Conservation (phyloP, 139 green algal species). For the Closterium sp. region DNA sequence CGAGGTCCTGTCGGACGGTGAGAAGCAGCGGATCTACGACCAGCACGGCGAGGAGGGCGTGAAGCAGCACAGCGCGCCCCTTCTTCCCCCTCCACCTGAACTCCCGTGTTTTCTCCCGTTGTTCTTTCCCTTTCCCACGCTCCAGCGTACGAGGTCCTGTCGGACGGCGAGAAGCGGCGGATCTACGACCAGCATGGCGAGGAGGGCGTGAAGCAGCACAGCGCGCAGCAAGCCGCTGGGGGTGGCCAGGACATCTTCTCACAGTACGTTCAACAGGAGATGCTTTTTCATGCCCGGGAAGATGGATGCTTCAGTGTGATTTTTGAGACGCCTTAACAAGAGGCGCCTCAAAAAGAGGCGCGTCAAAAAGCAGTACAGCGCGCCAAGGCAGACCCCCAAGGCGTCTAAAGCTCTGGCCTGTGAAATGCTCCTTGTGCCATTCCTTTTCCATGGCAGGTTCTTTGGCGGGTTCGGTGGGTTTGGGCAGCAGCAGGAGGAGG, state of each 20-base stretch:
- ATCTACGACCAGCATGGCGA: conserved; percentile 98
- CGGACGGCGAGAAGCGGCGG: conserved; percentile 81
- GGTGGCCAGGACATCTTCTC: conserved; percentile 83
- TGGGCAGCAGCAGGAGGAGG: conserved; percentile 65
- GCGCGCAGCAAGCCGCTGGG: conserved; percentile 56
- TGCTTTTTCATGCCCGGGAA: neutral
- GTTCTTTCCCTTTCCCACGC: neutral
- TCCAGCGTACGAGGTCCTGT: conserved; percentile 94
- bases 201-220: conserved; percentile 93
- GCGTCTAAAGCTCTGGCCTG: too few relatives aligned
- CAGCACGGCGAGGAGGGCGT: conserved; percentile 94
- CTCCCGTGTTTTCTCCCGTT: too few relatives aligned
- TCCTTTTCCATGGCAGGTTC: conserved; percentile 57
- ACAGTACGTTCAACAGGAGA: conserved; percentile 53
- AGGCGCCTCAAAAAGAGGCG: too few relatives aligned
- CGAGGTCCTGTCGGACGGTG: conserved; percentile 83
- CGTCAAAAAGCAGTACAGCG: conserved; percentile 82
- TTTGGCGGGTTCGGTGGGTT: conserved; percentile 70
- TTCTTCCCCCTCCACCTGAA: too few relatives aligned
- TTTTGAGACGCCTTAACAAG: too few relatives aligned
- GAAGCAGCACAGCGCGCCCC: conserved; percentile 72
- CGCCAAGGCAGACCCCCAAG: too few relatives aligned
- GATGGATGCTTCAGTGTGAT: neutral
- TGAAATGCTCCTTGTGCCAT: neutral
- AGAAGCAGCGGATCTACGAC: conserved; percentile 96